Evolutionary conservation across 129 eudicot species (phyloP).

Genomic region (Pseudognaphalium luteoalbum): DNA sequence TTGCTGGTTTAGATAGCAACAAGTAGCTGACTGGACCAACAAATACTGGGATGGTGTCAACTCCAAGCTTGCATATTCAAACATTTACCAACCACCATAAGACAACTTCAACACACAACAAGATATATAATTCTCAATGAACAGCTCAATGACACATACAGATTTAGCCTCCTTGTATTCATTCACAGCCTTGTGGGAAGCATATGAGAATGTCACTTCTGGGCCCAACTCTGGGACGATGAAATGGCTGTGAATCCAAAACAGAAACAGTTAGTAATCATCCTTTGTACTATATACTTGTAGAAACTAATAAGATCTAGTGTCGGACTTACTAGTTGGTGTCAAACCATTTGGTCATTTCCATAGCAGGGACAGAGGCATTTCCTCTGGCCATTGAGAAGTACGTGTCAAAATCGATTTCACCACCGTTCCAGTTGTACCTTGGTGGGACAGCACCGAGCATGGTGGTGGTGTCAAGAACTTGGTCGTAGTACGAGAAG

Average conservation of each 20-base stretch:
- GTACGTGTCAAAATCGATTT: conserved; percentile 89
- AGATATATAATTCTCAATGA: not conserved
- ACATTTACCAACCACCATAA: conserved; percentile 18
- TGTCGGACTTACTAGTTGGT: conserved; percentile 96
- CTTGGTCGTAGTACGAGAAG: conserved; percentile 91
- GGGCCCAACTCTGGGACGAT: conserved; percentile 99
- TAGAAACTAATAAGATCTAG: not conserved
- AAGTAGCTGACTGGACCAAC: conserved; percentile 96
- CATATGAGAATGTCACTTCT: conserved; percentile 83
- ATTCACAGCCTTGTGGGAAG: conserved; percentile 96
- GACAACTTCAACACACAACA: not conserved
- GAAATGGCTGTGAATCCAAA: conserved; percentile 71
- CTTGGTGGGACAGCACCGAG: conserved; percentile 95
- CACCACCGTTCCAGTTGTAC: conserved; percentile 94
- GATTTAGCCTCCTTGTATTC: conserved; percentile 99
- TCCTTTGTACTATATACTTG: conserved; percentile 85
- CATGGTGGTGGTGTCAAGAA: conserved; percentile 94
- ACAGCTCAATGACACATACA: conserved; percentile 47
- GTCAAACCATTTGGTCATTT: conserved; percentile 99
- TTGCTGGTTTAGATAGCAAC: conserved; percentile 89
- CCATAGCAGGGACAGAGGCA: conserved; percentile 99
- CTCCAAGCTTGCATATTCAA: conserved; percentile 72
- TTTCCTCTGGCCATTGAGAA: conserved; percentile 99
- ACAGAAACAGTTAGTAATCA: not conserved
- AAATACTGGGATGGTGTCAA: conserved; percentile 92